Percentiles rank a stretch among this genome's conserved stretches.
These are phyloP conservation scores for Lepidium campestre DNA, from an alignment of 441 rosid genomes.

Conservation along the genomic window DNA sequence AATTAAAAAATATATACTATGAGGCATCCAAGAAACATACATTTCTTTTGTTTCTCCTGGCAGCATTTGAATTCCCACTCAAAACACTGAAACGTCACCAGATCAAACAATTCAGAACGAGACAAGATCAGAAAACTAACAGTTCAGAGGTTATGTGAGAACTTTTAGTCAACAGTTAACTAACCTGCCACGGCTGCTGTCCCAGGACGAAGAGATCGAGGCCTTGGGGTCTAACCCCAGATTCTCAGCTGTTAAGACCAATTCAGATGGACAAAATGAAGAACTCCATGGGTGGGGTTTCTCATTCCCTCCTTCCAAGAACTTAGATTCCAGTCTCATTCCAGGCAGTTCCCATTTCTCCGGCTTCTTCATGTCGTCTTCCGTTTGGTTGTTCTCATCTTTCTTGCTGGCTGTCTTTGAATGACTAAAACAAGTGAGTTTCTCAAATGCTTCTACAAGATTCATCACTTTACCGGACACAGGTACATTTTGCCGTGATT, in stretches of 20 bases:
- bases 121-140: neutral
- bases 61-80: constrained; percentile 68
- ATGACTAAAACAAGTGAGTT: constrained; percentile 38
- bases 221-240: constrained; percentile 59
- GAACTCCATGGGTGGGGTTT: constrained; percentile 15
- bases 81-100: constrained; percentile 34
- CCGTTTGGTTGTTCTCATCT: constrained; percentile 24
- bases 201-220: constrained; percentile 71
- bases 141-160: neutral
- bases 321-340: constrained; percentile 34
- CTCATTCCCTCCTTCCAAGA: constrained; percentile 24
- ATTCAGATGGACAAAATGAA: constrained; percentile 48
- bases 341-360: constrained; percentile 67
- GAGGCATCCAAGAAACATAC: constrained; percentile 32
- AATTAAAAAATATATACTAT: neutral
- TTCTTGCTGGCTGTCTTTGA: constrained; percentile 33
- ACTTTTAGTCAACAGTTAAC: constrained; percentile 10
- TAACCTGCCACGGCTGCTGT: constrained; percentile 61
- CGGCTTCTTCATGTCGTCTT: constrained; percentile 35
- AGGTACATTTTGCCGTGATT: constrained; percentile 57
- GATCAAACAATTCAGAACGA: constrained; percentile 11
- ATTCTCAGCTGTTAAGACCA: constrained; percentile 62
- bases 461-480: constrained; percentile 71
- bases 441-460: constrained; percentile 81
- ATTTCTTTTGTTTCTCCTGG: constrained; percentile 71